Conservation (phyloP, 2,329 filamentous ascomycete species). For the Alternaria hordeiaustralica region DNA sequence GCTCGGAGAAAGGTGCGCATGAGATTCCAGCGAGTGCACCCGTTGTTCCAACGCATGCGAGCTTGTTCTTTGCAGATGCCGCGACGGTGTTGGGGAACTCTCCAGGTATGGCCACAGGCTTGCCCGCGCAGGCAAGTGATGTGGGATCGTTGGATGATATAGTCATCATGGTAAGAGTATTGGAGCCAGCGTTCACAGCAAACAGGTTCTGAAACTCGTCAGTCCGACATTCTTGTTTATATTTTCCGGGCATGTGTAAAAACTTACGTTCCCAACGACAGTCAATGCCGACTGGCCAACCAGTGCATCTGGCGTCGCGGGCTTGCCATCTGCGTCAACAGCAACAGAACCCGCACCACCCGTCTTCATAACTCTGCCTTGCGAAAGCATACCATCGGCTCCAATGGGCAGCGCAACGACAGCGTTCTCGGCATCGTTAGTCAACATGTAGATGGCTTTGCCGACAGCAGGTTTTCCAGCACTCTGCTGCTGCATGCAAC, state of each 20-base stretch:
- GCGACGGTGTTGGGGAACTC: slow-evolving; percentile 51
- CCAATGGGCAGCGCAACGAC: slow-evolving; percentile 60
- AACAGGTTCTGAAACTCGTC: slow-evolving; percentile 56
- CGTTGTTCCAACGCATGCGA: slow-evolving; percentile 49
- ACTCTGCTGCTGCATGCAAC: slow-evolving; percentile 7
- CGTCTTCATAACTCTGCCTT: slow-evolving; percentile 53
- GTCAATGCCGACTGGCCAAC: slow-evolving; percentile 60
- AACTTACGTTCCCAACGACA: slow-evolving; percentile 61
- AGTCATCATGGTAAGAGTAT: slow-evolving; percentile 48
- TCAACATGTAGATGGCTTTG: slow-evolving; percentile 64
- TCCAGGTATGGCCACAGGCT: slow-evolving; percentile 43
- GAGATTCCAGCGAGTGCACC: slow-evolving; percentile 48
- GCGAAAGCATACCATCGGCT: slow-evolving; percentile 55
- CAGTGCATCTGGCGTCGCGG: slow-evolving; percentile 58
- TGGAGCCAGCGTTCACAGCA: slow-evolving; percentile 56
- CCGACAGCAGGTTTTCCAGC: slow-evolving; percentile 6
- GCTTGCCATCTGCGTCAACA: slow-evolving; percentile 46
- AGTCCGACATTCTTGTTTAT: neutral
- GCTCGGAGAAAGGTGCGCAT: slow-evolving; percentile 41
- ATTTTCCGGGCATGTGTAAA: neutral
- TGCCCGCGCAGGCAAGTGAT: slow-evolving; percentile 38
- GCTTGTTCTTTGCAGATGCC: slow-evolving; percentile 43
- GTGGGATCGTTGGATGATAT: slow-evolving; percentile 41
- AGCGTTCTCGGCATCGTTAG: slow-evolving; percentile 59
- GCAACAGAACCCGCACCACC: slow-evolving; percentile 56